Evolutionary conservation across 179 eudicot genomes (phyloP), one percentile per base, ranked within the genome.

Genomic region (Drosera spatulata): DNA sequence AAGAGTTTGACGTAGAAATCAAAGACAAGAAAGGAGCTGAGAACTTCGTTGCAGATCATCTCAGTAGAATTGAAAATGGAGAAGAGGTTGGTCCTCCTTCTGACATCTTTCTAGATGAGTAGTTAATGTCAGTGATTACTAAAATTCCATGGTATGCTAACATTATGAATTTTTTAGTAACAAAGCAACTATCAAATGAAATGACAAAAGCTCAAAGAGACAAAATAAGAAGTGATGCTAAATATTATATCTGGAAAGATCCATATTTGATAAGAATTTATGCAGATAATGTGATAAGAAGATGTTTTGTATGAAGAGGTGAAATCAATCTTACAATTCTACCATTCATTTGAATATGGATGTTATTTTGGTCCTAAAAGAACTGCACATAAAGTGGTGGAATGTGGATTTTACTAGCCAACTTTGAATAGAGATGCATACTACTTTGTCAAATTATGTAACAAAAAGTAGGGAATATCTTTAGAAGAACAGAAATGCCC

Each of bases 401-500:
- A 42, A 6, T 3, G 4, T 42, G 45, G 45, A 42, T 42, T 42
- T 6, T 42, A 3, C 6, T 42, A 6, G 45, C 45, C 45, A 3
- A 42, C 45, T 3, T 42, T 6, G 45, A n/a, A n/a, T n/a, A n/a
- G n/a, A n/a, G n/a, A n/a, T n/a, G n/a, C n/a, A n/a, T n/a, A n/a
- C n/a, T n/a, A n/a, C n/a, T n/a, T n/a, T n/a, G n/a, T n/a, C n/a
- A n/a, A n/a, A n/a, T n/a, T n/a, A n/a, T n/a, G n/a, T n/a, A n/a
- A n/a, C 62, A 57, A 47, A n/a, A 0, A 11, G 48, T 12, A 0
- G 50, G 68, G 0, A 65, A 67, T 11, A 37, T 60, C 3, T 46
- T 55, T 1, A 10, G 11, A 12, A 47, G 51, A 14, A 42, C 49
- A 50, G 10, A 56, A 4, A 65, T 65, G 61, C 62, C 61, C 4